phyloP scores from a whole-genome alignment of 768 basidiomycete species.

The Filobasidium floriforme region DNA sequence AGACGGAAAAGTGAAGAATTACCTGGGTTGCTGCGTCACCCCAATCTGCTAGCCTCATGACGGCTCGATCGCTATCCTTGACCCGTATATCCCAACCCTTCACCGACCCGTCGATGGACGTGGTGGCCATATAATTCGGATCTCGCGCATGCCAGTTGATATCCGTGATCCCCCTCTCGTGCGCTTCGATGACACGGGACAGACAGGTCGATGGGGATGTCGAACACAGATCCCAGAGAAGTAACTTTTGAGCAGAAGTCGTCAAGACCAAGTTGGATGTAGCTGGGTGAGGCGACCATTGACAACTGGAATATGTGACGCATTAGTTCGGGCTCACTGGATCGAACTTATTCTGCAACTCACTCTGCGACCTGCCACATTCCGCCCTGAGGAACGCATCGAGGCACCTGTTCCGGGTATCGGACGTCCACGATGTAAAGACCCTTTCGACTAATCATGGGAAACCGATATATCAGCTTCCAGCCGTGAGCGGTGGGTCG shows the following conservation, averaged over 20 bases:
- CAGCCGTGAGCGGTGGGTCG: not conserved
- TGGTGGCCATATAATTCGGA: conserved; percentile 77
- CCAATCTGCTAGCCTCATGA: conserved; percentile 56
- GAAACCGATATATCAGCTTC: conserved; percentile 39
- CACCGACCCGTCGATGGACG: conserved; percentile 86
- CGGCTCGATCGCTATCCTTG: conserved; percentile 53
- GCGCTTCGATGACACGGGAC: conserved; percentile 73
- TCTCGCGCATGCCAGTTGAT: conserved; percentile 93
- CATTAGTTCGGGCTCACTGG: not conserved
- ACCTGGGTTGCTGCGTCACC: conserved; percentile 66
- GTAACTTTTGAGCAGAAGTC: conserved; percentile 45
- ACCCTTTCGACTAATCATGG: conserved; percentile 57
- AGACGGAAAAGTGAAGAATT: too few species aligned
- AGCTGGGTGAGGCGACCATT: conserved; percentile 44
- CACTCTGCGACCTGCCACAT: conserved; percentile 73
- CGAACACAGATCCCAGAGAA: conserved; percentile 82
- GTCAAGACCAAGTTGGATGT: conserved; percentile 43
- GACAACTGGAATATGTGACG: conserved; percentile 28
- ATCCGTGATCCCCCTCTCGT: conserved; percentile 92
- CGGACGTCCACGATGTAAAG: conserved; percentile 92
- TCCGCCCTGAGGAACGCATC: conserved; percentile 91
- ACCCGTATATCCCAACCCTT: conserved; percentile 87
- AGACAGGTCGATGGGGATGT: conserved; percentile 68
- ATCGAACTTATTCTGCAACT: conserved; percentile 15
- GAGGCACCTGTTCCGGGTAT: conserved; percentile 72